Percentiles rank a stretch among this genome's conserved stretches.
Conservation (phyloP, 2,329 filamentous ascomycete genomes). For the Xylaria sp. region DNA sequence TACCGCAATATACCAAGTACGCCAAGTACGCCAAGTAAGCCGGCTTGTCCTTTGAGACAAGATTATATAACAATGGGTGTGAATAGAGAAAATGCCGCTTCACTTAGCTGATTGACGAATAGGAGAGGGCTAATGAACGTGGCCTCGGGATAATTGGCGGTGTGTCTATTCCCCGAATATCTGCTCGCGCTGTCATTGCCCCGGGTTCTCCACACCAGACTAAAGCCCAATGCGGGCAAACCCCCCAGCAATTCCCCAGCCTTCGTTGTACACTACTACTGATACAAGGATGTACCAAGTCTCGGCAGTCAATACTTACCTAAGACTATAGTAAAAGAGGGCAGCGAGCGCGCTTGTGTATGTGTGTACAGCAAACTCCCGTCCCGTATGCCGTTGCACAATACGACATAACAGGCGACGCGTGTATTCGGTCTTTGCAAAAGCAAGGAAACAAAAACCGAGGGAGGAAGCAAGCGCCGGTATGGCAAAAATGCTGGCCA, state of each 20-base stretch:
- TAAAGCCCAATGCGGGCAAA: not conserved
- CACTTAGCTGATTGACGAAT: not conserved
- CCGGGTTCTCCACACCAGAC: slow-evolving; percentile 29
- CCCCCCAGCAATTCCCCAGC: slow-evolving; percentile 16
- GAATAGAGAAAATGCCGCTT: not conserved
- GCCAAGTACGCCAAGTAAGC: not conserved
- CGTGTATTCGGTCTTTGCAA: not conserved
- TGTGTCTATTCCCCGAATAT: slow-evolving; percentile 19
- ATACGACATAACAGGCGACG: not conserved
- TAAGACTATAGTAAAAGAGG: too few species aligned
- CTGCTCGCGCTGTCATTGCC: slow-evolving; percentile 8
- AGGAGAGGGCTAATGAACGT: not conserved
- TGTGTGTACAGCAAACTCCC: not conserved
- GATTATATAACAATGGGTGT: not conserved
- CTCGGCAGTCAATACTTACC: not conserved
- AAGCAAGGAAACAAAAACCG: not conserved
- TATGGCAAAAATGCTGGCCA: not conserved
- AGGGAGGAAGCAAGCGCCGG: not conserved
- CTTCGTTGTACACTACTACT: too few species aligned
- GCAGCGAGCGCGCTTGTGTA: not conserved
- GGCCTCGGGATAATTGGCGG: slow-evolving; percentile 26
- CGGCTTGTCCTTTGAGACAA: not conserved
- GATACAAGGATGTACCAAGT: too few species aligned
- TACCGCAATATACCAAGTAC: too few species aligned
- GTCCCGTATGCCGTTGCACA: not conserved